phyloP scores from a whole-genome alignment of 192 early-diverging fungal species.

The Backusella psychrophila region DNA sequence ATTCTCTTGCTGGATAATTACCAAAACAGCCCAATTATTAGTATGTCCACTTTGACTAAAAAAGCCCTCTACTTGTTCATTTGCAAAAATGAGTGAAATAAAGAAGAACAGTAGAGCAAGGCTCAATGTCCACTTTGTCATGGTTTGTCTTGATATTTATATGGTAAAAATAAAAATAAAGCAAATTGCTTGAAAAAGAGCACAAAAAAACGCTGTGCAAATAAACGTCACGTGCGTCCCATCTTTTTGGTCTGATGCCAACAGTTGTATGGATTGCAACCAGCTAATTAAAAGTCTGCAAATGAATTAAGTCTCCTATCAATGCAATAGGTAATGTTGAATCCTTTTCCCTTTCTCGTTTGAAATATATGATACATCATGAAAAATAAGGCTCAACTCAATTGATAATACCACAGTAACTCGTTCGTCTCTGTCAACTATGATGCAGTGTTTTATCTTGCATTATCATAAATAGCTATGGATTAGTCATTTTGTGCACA shows the following conservation, averaged over 20 bases:
- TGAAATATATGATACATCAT: too few relatives aligned
- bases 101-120: neutral
- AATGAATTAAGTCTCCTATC: too few relatives aligned
- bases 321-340: too few relatives aligned
- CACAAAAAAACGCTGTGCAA: neutral
- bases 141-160: neutral
- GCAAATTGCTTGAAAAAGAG: neutral
- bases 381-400: too few relatives aligned
- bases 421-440: too few relatives aligned
- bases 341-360: too few relatives aligned
- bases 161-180: neutral
- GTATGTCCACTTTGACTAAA: conserved; percentile 72
- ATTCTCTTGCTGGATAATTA: conserved; percentile 30
- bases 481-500: too few relatives aligned
- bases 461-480: too few relatives aligned
- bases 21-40: conserved; percentile 99
- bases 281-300: too few relatives aligned
- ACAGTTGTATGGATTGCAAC: too few relatives aligned
- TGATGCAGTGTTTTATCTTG: too few relatives aligned
- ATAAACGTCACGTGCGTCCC: neutral
- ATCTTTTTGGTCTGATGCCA: neutral
- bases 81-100: conserved; percentile 5
- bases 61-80: conserved; percentile 49
- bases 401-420: too few relatives aligned
- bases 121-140: neutral